A percentile compares a stretch with the other conserved stretches of the same genome.
These are phyloP conservation scores for Biancaea sappan DNA, from an alignment of 306 rosid species.

Conservation along the genomic window DNA sequence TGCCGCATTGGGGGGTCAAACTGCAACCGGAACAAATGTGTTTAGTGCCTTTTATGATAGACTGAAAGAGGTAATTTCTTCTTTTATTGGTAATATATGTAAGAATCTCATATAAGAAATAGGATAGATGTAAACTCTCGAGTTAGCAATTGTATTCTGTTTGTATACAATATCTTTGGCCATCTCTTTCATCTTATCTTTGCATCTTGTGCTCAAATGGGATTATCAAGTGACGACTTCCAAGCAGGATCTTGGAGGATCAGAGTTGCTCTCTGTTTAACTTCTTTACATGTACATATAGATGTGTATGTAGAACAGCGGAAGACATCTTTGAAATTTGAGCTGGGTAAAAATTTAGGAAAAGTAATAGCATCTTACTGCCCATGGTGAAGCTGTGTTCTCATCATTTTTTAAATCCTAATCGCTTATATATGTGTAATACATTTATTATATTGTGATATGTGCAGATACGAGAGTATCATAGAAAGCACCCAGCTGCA, in stretches of 20 bases:
- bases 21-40: constrained; percentile 82
- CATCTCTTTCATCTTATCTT: background rate
- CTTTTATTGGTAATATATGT: background rate
- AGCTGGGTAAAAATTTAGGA: background rate
- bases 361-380: background rate
- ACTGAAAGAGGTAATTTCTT: constrained; percentile 75
- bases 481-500: constrained; percentile 91
- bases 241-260: background rate
- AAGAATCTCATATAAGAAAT: background rate
- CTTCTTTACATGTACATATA: background rate
- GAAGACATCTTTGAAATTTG: background rate
- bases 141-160: background rate
- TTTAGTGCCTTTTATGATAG: constrained; percentile 96
- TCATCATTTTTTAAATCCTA: background rate
- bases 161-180: background rate
- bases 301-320: background rate
- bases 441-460: constrained; percentile 24
- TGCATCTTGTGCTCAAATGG: background rate
- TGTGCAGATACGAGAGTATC: constrained; percentile 93
- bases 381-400: constrained; percentile 4
- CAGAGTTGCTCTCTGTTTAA: background rate
- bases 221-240: background rate
- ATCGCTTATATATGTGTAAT: background rate
- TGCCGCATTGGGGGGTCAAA: constrained; percentile 97
- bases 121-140: background rate